These are phyloP conservation scores for Usnea hakonensis DNA, from an alignment of 495 filamentous ascomycete species.

Conservation along the genomic window DNA sequence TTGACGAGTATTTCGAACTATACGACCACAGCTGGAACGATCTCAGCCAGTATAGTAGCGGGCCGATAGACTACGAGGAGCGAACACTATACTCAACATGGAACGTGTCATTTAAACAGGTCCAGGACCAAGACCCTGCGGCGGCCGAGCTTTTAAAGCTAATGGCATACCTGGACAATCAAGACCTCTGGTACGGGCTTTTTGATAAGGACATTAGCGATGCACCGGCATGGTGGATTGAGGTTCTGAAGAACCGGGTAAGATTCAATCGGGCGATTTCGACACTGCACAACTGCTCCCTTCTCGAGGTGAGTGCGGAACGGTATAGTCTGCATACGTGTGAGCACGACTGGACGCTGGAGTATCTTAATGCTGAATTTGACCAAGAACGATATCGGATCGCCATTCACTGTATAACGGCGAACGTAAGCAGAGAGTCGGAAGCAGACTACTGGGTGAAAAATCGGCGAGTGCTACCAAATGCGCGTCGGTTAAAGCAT, in stretches of 20 bases:
- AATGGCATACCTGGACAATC: conserved; percentile 43
- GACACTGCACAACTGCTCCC: conserved; percentile 9
- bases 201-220: conserved; percentile 1
- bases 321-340: conserved; percentile 34
- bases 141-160: conserved; percentile 39
- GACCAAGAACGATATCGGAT: conserved; percentile 10
- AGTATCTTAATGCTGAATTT: conserved; percentile 27
- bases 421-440: conserved; percentile 1
- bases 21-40: conserved; percentile 17
- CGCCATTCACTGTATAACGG: conserved; percentile 9
- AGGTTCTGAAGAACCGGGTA: conserved; percentile 1
- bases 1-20: conserved; percentile 11
- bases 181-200: conserved; percentile 45
- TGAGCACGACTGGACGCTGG: conserved; percentile 35
- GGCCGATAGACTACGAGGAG: conserved; percentile 11
- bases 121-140: conserved; percentile 30
- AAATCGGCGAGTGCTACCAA: conserved; percentile 11
- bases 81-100: conserved; percentile 37
- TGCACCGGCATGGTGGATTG: conserved; percentile 11
- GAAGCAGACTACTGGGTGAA: conserved; percentile 11
- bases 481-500: conserved; percentile 7
- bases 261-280: conserved; percentile 14
- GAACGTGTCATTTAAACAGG: conserved; percentile 37
- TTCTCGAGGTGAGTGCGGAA: conserved; percentile 9
- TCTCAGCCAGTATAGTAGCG: conserved; percentile 13